Percentiles rank a stretch among this genome's conserved stretches.
Evolutionary conservation across 169 alveolate genomes (phyloP).

Genomic region (Ophryocystis elektroscirrha): DNA sequence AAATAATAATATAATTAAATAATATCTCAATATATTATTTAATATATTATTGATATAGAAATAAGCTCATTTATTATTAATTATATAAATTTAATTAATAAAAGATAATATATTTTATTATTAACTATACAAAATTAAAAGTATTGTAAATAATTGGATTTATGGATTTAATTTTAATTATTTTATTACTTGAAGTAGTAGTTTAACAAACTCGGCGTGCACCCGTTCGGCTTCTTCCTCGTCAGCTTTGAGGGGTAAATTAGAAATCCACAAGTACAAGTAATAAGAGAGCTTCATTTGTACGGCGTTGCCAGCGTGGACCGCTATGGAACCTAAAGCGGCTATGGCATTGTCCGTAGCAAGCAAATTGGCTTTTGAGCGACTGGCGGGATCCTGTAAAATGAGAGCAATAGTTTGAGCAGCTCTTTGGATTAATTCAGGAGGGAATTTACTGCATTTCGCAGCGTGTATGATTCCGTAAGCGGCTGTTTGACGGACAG

Average conservation of each 20-base stretch:
- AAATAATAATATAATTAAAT: too few species aligned
- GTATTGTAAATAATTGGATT: too few species aligned
- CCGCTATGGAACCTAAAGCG: slow-evolving; percentile 48
- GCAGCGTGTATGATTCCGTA: slow-evolving; percentile 40
- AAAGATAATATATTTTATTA: too few species aligned
- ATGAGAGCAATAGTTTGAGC: too few species aligned
- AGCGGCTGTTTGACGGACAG: slow-evolving; percentile 43
- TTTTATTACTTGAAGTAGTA: not conserved
- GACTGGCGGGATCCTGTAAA: slow-evolving; percentile 29
- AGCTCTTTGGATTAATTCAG: too few species aligned
- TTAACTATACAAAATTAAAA: too few species aligned
- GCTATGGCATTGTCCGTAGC: slow-evolving; percentile 60
- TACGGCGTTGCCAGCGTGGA: slow-evolving; percentile 30
- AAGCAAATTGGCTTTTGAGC: slow-evolving; percentile 26
- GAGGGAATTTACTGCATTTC: too few species aligned
- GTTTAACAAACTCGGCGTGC: slow-evolving; percentile 41
- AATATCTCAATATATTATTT: too few species aligned
- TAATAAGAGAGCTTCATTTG: slow-evolving; percentile 29
- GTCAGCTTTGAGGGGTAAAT: slow-evolving; percentile 47
- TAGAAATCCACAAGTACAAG: slow-evolving; percentile 31
- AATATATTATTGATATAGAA: too few species aligned
- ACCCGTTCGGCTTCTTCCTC: slow-evolving; percentile 49
- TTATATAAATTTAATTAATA: too few species aligned
- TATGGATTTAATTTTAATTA: too few species aligned
- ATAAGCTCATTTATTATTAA: too few species aligned